Evolutionary conservation across 2,329 filamentous ascomycete genomes (phyloP), one percentile per base, ranked within the genome.

Genomic region (Pseudopithomyces chartarum): DNA sequence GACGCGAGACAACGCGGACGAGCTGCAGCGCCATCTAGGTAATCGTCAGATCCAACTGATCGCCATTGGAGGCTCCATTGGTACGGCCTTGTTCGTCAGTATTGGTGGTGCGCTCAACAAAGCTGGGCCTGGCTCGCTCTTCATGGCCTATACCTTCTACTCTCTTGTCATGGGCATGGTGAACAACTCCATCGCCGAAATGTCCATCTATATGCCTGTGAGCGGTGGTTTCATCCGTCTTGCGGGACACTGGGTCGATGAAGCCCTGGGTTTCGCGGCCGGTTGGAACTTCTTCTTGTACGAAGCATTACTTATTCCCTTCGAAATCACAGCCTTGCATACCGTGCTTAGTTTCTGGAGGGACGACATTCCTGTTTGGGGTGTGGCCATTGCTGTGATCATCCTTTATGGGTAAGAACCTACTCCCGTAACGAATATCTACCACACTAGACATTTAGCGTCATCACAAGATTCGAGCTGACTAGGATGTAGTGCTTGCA

Each of bases 131-230:
- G 80, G 74, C 45, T 82, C 80, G 55, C 74, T 89, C 39, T 79
- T 90, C 58, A 69, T 89, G 55, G 85, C 84, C 36, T 89, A 85
- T 68, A 77, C 79, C 33, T 60, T 86, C 42, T 87, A 88, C 69
- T 79, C 78, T 36, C 70, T 77, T 64, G 67, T 88, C 52, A 79
- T 89, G 57, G 86, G 78, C 22, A 76, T 87, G 45, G 83, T 89
- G 68, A 89, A 88, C 79, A 89, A 88, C 67, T 82, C 81, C 59
- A 79, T 88, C 57, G 86, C 87, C 8, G 87, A 89, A 70, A 89
- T 89, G 86, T 82, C 79, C 29, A 80, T 81, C 36, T 83, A 83
- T 59, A 85, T 87, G 80, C 87, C 87, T 22, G 81, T 89, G 45
- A 82, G 80, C 40, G 86, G 86, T 60, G 84, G 84, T 2, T 89